Conservation (phyloP, 805 yeast genomes). For the Brettanomyces anomalus region DNA sequence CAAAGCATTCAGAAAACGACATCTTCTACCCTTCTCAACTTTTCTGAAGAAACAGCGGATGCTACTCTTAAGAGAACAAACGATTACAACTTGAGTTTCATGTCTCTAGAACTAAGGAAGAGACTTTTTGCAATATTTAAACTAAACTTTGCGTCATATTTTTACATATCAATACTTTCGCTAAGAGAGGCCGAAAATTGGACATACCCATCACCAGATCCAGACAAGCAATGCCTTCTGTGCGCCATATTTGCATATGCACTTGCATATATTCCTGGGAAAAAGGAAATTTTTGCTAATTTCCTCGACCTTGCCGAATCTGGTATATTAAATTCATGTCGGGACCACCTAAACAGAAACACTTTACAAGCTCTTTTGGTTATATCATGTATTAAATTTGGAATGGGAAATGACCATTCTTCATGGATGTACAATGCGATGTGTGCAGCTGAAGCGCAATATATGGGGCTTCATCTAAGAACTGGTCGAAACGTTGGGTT, state of each 20-base stretch:
- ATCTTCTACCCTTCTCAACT: neutral
- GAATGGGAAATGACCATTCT: slow-evolving; percentile 24
- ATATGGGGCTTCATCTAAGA: slow-evolving; percentile 17
- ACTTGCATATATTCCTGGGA: slow-evolving; percentile 13
- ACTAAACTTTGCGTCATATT: slow-evolving; percentile 19
- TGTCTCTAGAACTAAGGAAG: neutral
- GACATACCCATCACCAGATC: slow-evolving; percentile 20
- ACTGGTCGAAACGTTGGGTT: slow-evolving; percentile 1
- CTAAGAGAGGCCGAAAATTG: slow-evolving; percentile 18
- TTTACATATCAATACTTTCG: slow-evolving; percentile 15
- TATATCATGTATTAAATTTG: slow-evolving; percentile 25
- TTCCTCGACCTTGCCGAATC: slow-evolving; percentile 6
- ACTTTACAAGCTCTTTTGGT: slow-evolving; percentile 22
- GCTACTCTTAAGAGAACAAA: neutral
- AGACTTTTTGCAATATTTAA: slow-evolving; percentile 14
- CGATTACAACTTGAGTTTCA: neutral
- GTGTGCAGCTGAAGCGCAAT: slow-evolving; percentile 23
- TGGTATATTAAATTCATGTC: slow-evolving; percentile 16
- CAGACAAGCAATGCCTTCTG: slow-evolving; percentile 21
- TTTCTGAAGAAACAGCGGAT: neutral
- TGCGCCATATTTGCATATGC: slow-evolving; percentile 24
- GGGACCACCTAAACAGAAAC: slow-evolving; percentile 14
- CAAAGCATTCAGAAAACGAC: slow-evolving; percentile 19
- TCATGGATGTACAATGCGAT: slow-evolving; percentile 27
- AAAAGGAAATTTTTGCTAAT: slow-evolving; percentile 8